A percentile compares a stretch with the other conserved stretches of the same genome.
Evolutionary conservation across 768 basidiomycete species (phyloP).

Genomic region (Coprinellus aureogranulatus): DNA sequence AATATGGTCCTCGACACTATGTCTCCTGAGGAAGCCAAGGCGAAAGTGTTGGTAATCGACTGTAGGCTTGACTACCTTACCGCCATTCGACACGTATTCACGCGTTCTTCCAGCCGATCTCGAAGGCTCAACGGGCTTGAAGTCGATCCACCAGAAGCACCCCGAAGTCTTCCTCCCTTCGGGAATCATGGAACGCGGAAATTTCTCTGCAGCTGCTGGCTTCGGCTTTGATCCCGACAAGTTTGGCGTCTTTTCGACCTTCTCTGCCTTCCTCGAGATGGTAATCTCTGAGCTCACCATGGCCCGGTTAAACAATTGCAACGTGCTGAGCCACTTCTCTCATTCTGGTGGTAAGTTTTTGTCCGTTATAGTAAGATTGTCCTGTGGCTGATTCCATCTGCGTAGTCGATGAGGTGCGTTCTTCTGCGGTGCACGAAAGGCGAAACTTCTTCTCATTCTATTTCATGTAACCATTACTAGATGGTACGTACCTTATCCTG

Average conservation of each 20-base stretch:
- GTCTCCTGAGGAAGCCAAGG: conserved; percentile 70
- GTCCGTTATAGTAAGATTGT: neutral
- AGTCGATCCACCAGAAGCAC: conserved; percentile 85
- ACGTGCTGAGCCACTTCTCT: conserved; percentile 85
- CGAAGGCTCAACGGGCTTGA: conserved; percentile 87
- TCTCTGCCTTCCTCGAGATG: conserved; percentile 93
- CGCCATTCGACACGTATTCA: neutral
- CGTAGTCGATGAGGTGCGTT: conserved; percentile 60
- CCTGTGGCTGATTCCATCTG: conserved; percentile 6
- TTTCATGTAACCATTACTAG: conserved; percentile 14
- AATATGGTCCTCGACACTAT: conserved; percentile 72
- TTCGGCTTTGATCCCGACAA: conserved; percentile 83
- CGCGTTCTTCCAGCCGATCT: conserved; percentile 54
- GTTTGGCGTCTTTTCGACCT: conserved; percentile 87
- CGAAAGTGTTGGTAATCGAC: conserved; percentile 86
- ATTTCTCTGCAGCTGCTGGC: conserved; percentile 81
- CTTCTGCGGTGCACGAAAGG: neutral
- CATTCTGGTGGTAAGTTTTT: conserved; percentile 70
- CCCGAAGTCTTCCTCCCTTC: conserved; percentile 84
- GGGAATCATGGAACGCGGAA: conserved; percentile 86
- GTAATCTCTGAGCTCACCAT: conserved; percentile 85
- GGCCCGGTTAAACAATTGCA: conserved; percentile 89
- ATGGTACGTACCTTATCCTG: conserved; percentile 21
- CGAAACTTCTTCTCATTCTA: neutral
- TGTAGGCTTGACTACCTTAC: conserved; percentile 42